Evolutionary conservation across 257 asterid genomes (phyloP).

Genomic region (Ocimum tenuiflorum): DNA sequence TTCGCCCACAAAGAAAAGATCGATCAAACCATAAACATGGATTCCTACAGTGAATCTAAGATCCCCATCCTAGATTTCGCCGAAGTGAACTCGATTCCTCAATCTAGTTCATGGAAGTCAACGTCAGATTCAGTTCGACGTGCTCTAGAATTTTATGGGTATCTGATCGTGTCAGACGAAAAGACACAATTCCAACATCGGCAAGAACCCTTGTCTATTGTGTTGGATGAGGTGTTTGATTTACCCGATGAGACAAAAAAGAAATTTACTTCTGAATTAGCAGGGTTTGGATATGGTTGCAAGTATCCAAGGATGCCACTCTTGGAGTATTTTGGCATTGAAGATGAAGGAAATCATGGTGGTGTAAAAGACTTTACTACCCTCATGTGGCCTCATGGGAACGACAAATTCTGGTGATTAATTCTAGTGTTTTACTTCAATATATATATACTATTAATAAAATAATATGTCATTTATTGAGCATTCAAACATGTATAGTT

Average conservation of each 20-base stretch:
- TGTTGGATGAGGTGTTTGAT: slow-evolving; percentile 11
- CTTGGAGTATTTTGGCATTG: slow-evolving; percentile 29
- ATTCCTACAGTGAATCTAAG: slow-evolving; percentile 9
- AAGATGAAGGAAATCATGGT: slow-evolving; percentile 13
- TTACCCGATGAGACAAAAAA: slow-evolving; percentile 18
- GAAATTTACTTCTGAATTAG: background rate
- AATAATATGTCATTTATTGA: too few relatives aligned
- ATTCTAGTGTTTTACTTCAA: background rate
- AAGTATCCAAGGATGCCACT: slow-evolving; percentile 20
- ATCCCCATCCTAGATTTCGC: slow-evolving; percentile 27
- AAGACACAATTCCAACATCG: slow-evolving; percentile 3
- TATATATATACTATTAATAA: too few relatives aligned
- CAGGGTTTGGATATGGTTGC: slow-evolving; percentile 30
- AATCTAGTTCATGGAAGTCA: slow-evolving; percentile 24
- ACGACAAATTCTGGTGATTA: slow-evolving; percentile 22
- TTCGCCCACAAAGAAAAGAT: background rate
- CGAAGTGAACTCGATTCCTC: slow-evolving; percentile 4
- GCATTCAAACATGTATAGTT: too few relatives aligned
- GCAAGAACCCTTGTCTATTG: background rate
- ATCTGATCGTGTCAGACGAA: slow-evolving; percentile 14
- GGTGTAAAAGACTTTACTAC: slow-evolving; percentile 16
- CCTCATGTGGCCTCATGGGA: slow-evolving; percentile 33
- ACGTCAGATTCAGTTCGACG: slow-evolving; percentile 20
- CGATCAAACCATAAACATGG: too few relatives aligned
- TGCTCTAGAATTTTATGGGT: slow-evolving; percentile 28